A percentile compares a stretch with the other conserved stretches of the same genome.
Evolutionary conservation across 2,329 filamentous ascomycete species (phyloP).

Genomic region (Fusarium sp.): DNA sequence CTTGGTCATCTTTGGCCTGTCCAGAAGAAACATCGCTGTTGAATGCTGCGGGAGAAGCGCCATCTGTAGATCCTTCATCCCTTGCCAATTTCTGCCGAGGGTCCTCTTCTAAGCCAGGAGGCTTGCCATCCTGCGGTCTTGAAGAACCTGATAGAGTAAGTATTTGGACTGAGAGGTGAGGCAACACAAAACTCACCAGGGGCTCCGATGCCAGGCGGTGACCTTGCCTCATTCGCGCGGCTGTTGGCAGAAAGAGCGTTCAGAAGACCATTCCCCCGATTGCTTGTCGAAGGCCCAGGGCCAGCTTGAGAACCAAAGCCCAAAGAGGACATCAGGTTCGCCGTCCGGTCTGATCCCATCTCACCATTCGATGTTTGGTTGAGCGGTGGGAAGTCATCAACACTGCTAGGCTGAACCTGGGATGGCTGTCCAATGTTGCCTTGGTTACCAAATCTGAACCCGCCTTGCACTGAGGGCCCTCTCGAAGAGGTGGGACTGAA

Average conservation of each 20-base stretch:
- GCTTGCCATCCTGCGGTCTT: constrained; percentile 63
- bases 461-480: constrained; percentile 59
- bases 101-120: constrained; percentile 60
- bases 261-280: constrained; percentile 72
- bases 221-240: constrained; percentile 64
- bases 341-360: constrained; percentile 68
- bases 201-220: constrained; percentile 61
- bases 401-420: constrained; percentile 64
- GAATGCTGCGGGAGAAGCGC: constrained; percentile 62
- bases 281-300: constrained; percentile 56
- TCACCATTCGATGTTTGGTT: constrained; percentile 72
- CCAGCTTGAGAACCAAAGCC: constrained; percentile 67
- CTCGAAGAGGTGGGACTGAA: constrained; percentile 61
- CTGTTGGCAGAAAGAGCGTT: constrained; percentile 75
- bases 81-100: constrained; percentile 62
- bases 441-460: constrained; percentile 70
- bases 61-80: constrained; percentile 58
- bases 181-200: constrained; percentile 51
- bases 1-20: constrained; percentile 63
- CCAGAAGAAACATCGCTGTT: constrained; percentile 60
- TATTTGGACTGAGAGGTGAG: neutral
- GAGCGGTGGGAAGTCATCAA: constrained; percentile 75
- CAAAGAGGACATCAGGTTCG: constrained; percentile 67
- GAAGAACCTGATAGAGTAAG: constrained; percentile 52
- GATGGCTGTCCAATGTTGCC: constrained; percentile 59